Base-by-base conservation (phyloP, 2,329 filamentous ascomycete species). In the Immersiporthe knoxdaviesiana region DNA sequence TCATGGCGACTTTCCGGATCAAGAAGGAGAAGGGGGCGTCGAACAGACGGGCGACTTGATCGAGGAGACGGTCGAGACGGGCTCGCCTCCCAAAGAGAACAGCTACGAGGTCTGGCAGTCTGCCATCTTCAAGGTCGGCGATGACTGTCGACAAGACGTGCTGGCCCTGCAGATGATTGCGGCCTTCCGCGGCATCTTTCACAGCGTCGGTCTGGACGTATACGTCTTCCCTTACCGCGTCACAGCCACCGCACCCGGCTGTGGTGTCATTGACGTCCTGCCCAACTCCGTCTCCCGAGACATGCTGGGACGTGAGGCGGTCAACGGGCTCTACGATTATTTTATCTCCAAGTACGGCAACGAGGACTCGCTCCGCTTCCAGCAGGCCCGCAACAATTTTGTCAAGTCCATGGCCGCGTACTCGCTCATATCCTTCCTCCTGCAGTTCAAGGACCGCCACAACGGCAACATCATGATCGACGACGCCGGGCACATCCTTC, bases 381-480 rank as follows among this genome's bases (percentile, higher is more conserved):
- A 99, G 80, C 91, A 95, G 79, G 96, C 96, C 14, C 91, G 96
- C 72, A 94, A 88, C 82, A 98, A 98, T 81, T 99, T 99, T 78
- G 94, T 99, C 81, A 99, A 99, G 84, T 96, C 92, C 77, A 98
- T 99, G 96, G 96, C 97, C 0, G 97, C 96, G 16, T 99, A 99
- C 83, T 97, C 92, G 24, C 91, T 99, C 76, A 98, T 99, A 73
- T 97, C 93, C 0, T 99, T 97, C 82, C 85, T 99, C 18, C 84
- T 99, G 50, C 97, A 99, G 77, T 98, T 99, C 90, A 99, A 99
- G 81, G 96, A 99, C 78, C 91, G 96, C 3, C 96, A 99, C 83
- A 99, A 99, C 79, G 96, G 96, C 72, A 99, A 99, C 84, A 99
- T 99, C 84, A 99, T 99, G 97, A 90, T 99, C 72, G 95, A 99